Percentiles rank a stretch among this genome's conserved stretches.
Evolutionary conservation across 1,284 basidiomycete species (phyloP).

Genomic region (Stygiomarasmius scandens): DNA sequence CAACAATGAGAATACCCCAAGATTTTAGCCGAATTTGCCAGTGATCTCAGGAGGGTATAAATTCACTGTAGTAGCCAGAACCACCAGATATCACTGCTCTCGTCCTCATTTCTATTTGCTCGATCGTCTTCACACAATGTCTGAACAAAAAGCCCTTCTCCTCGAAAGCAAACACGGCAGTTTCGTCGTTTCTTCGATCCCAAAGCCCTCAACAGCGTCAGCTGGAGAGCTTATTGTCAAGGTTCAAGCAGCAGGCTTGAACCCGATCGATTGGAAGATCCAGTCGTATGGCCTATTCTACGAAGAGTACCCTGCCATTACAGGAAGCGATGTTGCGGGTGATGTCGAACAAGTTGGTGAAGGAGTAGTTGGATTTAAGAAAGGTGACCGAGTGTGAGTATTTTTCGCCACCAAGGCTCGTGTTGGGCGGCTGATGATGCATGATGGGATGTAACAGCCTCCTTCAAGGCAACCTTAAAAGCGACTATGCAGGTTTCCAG

Average conservation of each 20-base stretch:
- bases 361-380: slow-evolving; percentile 26
- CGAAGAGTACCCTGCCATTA: slow-evolving; percentile 33
- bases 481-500: slow-evolving; percentile 10
- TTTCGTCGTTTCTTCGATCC: neutral
- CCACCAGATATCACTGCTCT: too few relatives aligned
- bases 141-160: slow-evolving; percentile 4
- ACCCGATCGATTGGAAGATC: slow-evolving; percentile 9
- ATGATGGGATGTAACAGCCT: neutral
- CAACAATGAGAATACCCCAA: too few relatives aligned
- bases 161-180: slow-evolving; percentile 1
- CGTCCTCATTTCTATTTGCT: too few relatives aligned
- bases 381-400: slow-evolving; percentile 8
- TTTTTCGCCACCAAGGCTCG: neutral
- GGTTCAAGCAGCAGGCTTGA: slow-evolving; percentile 17
- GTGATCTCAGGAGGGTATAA: too few relatives aligned
- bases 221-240: slow-evolving; percentile 10
- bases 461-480: neutral
- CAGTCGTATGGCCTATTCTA: neutral
- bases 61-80: too few relatives aligned
- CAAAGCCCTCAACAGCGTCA: neutral
- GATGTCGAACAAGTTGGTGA: slow-evolving; percentile 43
- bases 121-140: slow-evolving; percentile 2
- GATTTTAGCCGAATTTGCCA: too few relatives aligned
- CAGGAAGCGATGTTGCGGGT: slow-evolving; percentile 51
- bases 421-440: too few relatives aligned